Percentiles rank a stretch among this genome's conserved stretches.
Evolutionary conservation across 352 stramenopile species (phyloP).

Genomic region (Peronospora destructor): DNA sequence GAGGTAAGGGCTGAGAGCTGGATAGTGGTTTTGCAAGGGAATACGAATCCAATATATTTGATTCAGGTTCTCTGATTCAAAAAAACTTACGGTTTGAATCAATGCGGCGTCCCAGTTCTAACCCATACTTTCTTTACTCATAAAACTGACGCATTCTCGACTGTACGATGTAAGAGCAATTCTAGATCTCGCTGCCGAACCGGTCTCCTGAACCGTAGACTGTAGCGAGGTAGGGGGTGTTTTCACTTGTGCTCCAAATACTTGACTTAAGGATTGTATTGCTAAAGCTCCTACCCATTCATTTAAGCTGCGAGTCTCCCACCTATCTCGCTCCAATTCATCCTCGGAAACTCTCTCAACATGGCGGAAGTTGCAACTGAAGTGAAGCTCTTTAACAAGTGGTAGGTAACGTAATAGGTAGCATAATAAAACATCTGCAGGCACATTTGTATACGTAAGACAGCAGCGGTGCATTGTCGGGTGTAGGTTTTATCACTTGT

Average conservation of each 20-base stretch:
- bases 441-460: background rate
- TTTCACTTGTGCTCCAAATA: conserved; percentile 44
- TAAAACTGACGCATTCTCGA: no score
- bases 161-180: no score
- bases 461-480: background rate
- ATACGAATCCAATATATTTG: no score
- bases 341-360: conserved; percentile 86
- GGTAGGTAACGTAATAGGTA: conserved; percentile 44
- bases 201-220: conserved; percentile 18
- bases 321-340: conserved; percentile 46
- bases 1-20: background rate
- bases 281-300: conserved; percentile 68
- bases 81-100: no score
- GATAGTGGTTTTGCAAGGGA: no score
- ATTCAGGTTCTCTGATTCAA: no score
- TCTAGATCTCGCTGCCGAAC: conserved; percentile 1
- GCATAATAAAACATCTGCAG: background rate
- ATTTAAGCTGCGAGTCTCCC: conserved; percentile 41
- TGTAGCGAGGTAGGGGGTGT: conserved; percentile 12
- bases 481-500: background rate
- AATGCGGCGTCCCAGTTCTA: no score
- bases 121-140: no score
- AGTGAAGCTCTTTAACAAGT: conserved; percentile 94
- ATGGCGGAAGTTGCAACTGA: conserved; percentile 89
- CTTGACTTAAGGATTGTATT: conserved; percentile 54